Base-by-base conservation (phyloP, 140 eudicot genomes). In the Anethum foeniculum region DNA sequence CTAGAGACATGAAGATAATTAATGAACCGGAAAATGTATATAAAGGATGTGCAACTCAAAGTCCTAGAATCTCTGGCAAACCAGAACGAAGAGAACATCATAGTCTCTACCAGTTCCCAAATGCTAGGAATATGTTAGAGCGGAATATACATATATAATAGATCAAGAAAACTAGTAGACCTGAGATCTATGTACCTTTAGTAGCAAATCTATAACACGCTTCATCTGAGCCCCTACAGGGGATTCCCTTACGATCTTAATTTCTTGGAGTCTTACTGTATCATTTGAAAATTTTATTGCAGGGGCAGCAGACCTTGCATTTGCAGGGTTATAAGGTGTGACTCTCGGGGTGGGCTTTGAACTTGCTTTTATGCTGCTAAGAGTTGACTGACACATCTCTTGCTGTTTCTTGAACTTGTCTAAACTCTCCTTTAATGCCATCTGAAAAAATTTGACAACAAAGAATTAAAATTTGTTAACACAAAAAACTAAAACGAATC, bases 161-260 rank as follows among this genome's bases (percentile, higher is more conserved):
- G 72, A 38, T 71, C 27, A 78, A 81, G 58, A 21, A 18, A 58
- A 44, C 21, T 36, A 39, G 39, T 58, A n/a, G 41, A 32, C 65
- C 5, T 38, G 28, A 19, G 16, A 58, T 44, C 25, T 75, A 49
- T 62, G 64, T 83, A 93, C 96, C 96, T 89, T 89, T 21, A 86
- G 80, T 23, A 93, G 87, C 76, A 88, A 81, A 78, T 88, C 87
- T 80, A 93, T 86, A 48, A 93, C 94, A 71, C 91, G 89, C 83
- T 88, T 93, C 21, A 93, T 89, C 71, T 93, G 98, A 82, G 94
- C 90, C 67, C 93, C 93, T 0, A 85, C 91, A 72, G 96, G 91
- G 32, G 89, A 67, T 88, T 91, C 84, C 84, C 98, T 86, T 84
- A 88, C 83, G 69, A 79, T 91, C 79, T 91, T 82, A 51, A 88